Conservation (phyloP, 2,329 filamentous ascomycete species). For the Aspergillus brasiliensis region DNA sequence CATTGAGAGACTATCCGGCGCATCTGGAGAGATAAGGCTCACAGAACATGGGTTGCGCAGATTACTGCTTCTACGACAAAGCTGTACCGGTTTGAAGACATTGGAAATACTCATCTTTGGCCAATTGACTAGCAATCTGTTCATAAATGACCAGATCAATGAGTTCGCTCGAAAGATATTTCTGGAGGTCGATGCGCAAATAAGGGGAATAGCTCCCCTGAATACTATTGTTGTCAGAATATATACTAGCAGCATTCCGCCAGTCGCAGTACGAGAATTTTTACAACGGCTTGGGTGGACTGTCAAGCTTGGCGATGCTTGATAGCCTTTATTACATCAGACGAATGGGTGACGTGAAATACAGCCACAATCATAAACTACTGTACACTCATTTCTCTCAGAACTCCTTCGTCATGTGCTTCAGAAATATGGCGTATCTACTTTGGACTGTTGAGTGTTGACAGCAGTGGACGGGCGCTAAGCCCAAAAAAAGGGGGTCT, state of each 20-base stretch:
- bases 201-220: slow-evolving; percentile 1
- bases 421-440: too few relatives aligned
- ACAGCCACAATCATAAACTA: too few relatives aligned
- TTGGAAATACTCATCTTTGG: slow-evolving; percentile 8
- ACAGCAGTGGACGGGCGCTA: too few relatives aligned
- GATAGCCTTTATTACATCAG: neutral
- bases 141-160: neutral
- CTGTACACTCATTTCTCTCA: too few relatives aligned
- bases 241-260: neutral
- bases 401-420: too few relatives aligned
- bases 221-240: slow-evolving; percentile 4
- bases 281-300: slow-evolving; percentile 12
- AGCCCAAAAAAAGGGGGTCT: too few relatives aligned
- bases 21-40: neutral
- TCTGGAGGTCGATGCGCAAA: neutral
- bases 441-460: too few relatives aligned
- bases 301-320: slow-evolving; percentile 1
- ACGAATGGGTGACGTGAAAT: neutral
- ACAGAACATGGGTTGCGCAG: slow-evolving; percentile 1
- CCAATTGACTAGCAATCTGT: neutral
- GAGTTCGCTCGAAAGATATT: neutral
- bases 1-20: neutral
- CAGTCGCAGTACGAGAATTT: neutral
- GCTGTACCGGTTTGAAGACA: neutral
- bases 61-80: neutral